These are phyloP conservation scores for Pseudodiploospora longispora DNA, from an alignment of 2,329 filamentous ascomycete genomes.

Conservation along the genomic window DNA sequence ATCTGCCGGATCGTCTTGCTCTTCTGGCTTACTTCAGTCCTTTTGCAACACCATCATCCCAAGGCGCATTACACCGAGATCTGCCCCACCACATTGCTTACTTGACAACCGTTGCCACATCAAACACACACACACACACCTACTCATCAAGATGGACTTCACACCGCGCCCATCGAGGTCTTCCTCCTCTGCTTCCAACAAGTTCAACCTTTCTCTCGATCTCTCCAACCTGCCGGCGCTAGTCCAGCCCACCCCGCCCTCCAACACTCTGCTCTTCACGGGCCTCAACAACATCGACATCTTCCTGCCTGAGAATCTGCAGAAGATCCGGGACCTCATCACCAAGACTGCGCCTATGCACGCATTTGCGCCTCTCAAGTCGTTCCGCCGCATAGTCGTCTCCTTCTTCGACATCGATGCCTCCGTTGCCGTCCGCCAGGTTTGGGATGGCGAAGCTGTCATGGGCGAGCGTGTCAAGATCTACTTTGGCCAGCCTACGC, in stretches of 20 bases:
- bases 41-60: no score
- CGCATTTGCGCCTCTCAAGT: constrained; percentile 73
- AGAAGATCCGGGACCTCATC: constrained; percentile 65
- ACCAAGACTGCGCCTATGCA: constrained; percentile 62
- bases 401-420: constrained; percentile 66
- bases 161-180: constrained; percentile 31
- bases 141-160: constrained; percentile 24
- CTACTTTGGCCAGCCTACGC: constrained; percentile 59
- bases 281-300: constrained; percentile 66
- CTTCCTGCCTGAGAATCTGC: constrained; percentile 66
- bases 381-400: constrained; percentile 72
- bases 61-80: no score
- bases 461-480: constrained; percentile 62
- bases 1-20: no score
- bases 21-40: no score
- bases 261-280: constrained; percentile 79
- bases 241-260: constrained; percentile 62
- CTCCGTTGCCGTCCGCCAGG: constrained; percentile 61
- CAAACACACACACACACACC: not conserved
- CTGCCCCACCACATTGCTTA: no score
- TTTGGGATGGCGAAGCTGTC: constrained; percentile 67
- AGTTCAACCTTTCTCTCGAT: constrained; percentile 58
- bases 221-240: constrained; percentile 64
- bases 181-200: constrained; percentile 37
- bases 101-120: no score